phyloP scores from a whole-genome alignment of 306 rosid genomes.

The Gillenia trifoliata region DNA sequence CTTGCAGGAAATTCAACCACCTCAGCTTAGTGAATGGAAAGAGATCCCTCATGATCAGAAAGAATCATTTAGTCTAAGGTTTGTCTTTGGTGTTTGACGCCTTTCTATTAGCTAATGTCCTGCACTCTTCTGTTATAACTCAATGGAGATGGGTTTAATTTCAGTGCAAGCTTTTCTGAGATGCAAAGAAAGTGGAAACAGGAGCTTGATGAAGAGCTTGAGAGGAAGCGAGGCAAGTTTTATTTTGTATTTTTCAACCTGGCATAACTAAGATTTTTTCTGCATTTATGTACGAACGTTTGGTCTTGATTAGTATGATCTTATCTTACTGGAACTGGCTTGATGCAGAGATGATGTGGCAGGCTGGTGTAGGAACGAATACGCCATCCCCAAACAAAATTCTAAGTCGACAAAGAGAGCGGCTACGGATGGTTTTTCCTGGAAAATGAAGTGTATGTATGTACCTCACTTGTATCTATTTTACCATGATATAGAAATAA shows the following conservation, averaged over 20 bases:
- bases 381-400: constrained; percentile 52
- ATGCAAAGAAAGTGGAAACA: constrained; percentile 86
- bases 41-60: constrained; percentile 39
- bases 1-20: constrained; percentile 74
- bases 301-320: constrained; percentile 8
- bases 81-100: constrained; percentile 15
- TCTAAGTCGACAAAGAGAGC: constrained; percentile 34
- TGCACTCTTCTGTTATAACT: neutral
- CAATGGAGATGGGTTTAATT: constrained; percentile 6
- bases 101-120: constrained; percentile 14
- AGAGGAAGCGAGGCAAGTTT: constrained; percentile 65
- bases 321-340: constrained; percentile 6
- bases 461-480: constrained; percentile 27
- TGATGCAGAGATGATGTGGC: constrained; percentile 78
- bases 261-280: neutral
- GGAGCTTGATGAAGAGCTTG: constrained; percentile 81
- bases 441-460: constrained; percentile 26
- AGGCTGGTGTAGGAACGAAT: constrained; percentile 60
- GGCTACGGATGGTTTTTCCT: constrained; percentile 22
- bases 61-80: constrained; percentile 54
- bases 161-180: constrained; percentile 66
- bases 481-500: constrained; percentile 27
- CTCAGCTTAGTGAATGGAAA: constrained; percentile 59
- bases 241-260: constrained; percentile 1
- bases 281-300: neutral